A percentile compares a stretch with the other conserved stretches of the same genome.
These are phyloP conservation scores for Fraxinus cuspidata DNA, from an alignment of 257 asterid genomes.

Conservation along the genomic window DNA sequence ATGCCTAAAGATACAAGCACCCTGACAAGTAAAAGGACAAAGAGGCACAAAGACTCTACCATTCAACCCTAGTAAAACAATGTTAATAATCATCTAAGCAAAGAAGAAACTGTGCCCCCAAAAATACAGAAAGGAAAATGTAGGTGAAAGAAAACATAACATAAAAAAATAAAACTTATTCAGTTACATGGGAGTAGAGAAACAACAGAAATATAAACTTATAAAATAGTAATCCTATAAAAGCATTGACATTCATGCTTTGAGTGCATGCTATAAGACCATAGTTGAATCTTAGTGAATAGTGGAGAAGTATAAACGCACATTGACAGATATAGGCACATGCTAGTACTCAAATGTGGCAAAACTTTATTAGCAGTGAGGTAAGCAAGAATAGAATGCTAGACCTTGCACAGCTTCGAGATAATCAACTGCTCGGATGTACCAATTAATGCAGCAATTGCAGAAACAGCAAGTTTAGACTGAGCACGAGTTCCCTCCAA, in stretches of 20 bases:
- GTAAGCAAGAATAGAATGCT: constrained; percentile 21
- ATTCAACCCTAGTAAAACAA: constrained; percentile 19
- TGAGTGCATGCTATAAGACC: background rate
- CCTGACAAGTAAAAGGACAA: constrained; percentile 22
- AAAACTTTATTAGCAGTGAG: constrained; percentile 10
- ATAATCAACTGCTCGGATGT: constrained; percentile 49
- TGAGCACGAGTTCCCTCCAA: constrained; percentile 72
- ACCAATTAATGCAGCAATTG: constrained; percentile 60
- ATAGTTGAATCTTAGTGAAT: background rate
- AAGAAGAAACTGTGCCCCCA: constrained; percentile 17
- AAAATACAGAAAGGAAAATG: constrained; percentile 10
- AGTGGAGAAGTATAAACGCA: constrained; percentile 7
- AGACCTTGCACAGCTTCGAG: constrained; percentile 72
- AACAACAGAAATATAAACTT: constrained; percentile 3
- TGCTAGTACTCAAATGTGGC: constrained; percentile 20
- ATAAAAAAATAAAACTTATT: background rate
- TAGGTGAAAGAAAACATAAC: background rate
- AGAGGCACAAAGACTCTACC: constrained; percentile 1
- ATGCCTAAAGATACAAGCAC: constrained; percentile 22
- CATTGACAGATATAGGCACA: background rate
- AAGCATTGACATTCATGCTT: background rate
- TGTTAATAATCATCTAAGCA: constrained; percentile 17
- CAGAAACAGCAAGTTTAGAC: constrained; percentile 79
- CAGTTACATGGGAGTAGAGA: constrained; percentile 11
- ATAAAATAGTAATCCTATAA: background rate